Conservation (phyloP, 345 rosid genomes). For the Atalantia buxifolia region DNA sequence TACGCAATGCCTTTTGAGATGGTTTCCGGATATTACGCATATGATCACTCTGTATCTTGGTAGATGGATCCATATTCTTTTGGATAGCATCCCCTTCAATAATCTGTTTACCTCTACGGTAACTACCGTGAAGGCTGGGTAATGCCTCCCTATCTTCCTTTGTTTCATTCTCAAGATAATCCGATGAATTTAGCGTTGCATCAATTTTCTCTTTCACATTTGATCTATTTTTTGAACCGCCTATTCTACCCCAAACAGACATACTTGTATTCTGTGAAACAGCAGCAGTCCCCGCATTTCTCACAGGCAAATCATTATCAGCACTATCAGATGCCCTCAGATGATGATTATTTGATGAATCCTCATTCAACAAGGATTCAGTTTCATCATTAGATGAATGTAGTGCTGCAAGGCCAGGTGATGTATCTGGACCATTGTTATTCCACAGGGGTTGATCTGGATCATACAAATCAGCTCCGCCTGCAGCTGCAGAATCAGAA, state of each 20-base stretch:
- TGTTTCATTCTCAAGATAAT: conserved; percentile 46
- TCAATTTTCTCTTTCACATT: conserved; percentile 57
- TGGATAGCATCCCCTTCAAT: conserved; percentile 35
- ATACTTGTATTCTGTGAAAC: conserved; percentile 42
- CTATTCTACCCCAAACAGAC: conserved; percentile 77
- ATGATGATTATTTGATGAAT: conserved; percentile 40
- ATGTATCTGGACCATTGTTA: conserved; percentile 61
- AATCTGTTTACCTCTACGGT: conserved; percentile 49
- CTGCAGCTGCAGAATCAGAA: conserved; percentile 40
- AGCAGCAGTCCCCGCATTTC: conserved; percentile 28
- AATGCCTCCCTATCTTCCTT: conserved; percentile 45
- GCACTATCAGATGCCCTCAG: conserved; percentile 24
- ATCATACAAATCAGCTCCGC: conserved; percentile 84
- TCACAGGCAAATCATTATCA: conserved; percentile 39
- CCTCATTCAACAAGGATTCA: conserved; percentile 45
- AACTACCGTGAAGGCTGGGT: conserved; percentile 31
- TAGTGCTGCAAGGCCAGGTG: conserved; percentile 42
- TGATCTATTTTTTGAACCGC: conserved; percentile 41
- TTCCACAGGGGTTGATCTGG: conserved; percentile 99
- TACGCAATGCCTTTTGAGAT: conserved; percentile 78
- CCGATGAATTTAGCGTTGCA: conserved; percentile 34
- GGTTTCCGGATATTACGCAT: conserved; percentile 46
- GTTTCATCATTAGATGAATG: conserved; percentile 60
- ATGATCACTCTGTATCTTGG: conserved; percentile 41
- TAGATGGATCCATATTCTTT: conserved; percentile 34